phyloP scores from a whole-genome alignment of 768 basidiomycete species.

The Kockovaella imperatae region DNA sequence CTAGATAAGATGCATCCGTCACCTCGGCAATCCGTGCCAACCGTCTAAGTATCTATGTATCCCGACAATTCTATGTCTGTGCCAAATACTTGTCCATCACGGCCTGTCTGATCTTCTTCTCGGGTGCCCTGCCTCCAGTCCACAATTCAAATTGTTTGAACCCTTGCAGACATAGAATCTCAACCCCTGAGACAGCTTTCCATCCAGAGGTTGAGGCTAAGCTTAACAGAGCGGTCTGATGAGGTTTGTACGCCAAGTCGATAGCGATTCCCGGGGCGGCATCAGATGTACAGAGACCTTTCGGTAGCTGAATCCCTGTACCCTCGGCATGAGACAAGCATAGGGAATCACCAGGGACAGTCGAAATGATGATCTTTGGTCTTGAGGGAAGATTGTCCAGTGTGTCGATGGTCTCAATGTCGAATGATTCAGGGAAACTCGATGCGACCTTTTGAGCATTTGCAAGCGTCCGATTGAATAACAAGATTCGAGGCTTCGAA shows the following conservation, averaged over 20 bases:
- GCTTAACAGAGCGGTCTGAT: constrained; percentile 67
- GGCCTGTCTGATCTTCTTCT: constrained; percentile 30
- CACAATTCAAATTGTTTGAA: constrained; percentile 41
- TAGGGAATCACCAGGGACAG: constrained; percentile 62
- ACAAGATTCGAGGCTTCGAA: constrained; percentile 58
- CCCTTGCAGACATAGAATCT: constrained; percentile 42
- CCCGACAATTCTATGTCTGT: background rate
- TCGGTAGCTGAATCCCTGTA: constrained; percentile 44
- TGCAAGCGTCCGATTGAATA: constrained; percentile 73
- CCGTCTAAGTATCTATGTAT: no score
- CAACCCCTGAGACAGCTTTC: constrained; percentile 37
- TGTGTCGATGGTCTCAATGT: constrained; percentile 53
- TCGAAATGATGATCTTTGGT: constrained; percentile 75
- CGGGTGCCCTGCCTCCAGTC: constrained; percentile 38
- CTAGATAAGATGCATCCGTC: no score
- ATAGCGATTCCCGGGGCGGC: constrained; percentile 65
- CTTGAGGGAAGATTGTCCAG: constrained; percentile 54
- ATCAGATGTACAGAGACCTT: constrained; percentile 52
- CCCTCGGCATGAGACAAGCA: constrained; percentile 48
- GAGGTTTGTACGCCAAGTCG: constrained; percentile 91
- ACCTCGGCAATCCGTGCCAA: no score
- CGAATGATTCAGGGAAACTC: constrained; percentile 60
- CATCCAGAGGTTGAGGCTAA: constrained; percentile 51
- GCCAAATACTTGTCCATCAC: constrained; percentile 34
- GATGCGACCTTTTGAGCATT: constrained; percentile 64